Base-by-base conservation (phyloP, 208 protist genomes). In the Acanthamoeba royreba region DNA sequence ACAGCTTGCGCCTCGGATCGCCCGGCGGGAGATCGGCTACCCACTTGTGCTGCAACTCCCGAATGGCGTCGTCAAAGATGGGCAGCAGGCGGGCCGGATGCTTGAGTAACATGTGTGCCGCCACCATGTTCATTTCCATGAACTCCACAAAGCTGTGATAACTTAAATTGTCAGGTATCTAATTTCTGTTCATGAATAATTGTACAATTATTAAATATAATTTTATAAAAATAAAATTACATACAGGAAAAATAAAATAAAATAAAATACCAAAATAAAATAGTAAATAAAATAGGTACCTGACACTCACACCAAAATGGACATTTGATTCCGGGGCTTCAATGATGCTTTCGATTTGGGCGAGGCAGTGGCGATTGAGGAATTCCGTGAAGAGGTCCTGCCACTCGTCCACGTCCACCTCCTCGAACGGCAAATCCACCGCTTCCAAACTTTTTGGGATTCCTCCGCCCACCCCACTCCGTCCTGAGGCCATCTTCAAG, bases 31-130 rank as follows among this genome's bases (percentile, higher is more conserved):
- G 25, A n/a, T 42, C 47, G 28, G 83, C 22, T n/a, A 95, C 31
- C 46, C 45, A 63, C 40, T 85, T 83, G 45, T 94, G 43, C 79
- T 97, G 96, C 31, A 58, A 28, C 33, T 89, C 35, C 7, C 53
- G 28, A 13, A 93, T 42, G 46, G 95, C 83, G 58, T 87, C 79
- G 52, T 97, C 94, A 58, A 97, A 97, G 38, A 96, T 22, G 38
- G 95, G 95, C 46, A 97, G 69, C 45, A 96, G 19, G 38, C 93
- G 79, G 4, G 13, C 61, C 35, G 96, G 95, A 40, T 96, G 72
- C 43, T 69, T 45, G 61, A 96, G 47, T 35, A 96, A 61, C 31
- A 96, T 49, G 53, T 93, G 92, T 28, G 95, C 94, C 52, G 96
- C 49, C 45, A 77, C 87, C 28, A 95, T 93, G 85, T 96, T 92